phyloP scores from a whole-genome alignment of 2,329 filamentous ascomycete species.

The Arachnomyces sp. region DNA sequence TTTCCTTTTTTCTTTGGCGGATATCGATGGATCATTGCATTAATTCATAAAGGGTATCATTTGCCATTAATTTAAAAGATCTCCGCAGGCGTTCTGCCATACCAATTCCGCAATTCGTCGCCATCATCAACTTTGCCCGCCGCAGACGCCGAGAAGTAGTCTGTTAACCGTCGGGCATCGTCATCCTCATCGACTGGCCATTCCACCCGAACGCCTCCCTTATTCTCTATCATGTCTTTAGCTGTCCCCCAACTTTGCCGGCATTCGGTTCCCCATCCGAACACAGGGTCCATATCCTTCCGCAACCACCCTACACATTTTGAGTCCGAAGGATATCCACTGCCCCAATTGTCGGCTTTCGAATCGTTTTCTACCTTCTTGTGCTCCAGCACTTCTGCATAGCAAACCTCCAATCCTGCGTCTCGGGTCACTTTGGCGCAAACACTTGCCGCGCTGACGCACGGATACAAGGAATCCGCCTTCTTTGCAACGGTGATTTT shows the following conservation, averaged over 20 bases:
- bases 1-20: background rate
- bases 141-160: conserved; percentile 55
- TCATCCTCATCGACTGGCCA: conserved; percentile 72
- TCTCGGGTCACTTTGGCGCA: conserved; percentile 95
- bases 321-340: conserved; percentile 83
- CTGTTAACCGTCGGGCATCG: conserved; percentile 58
- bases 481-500: conserved; percentile 77
- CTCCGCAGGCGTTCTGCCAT: conserved; percentile 61
- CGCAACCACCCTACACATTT: conserved; percentile 75
- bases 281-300: conserved; percentile 80
- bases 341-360: conserved; percentile 61
- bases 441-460: conserved; percentile 86
- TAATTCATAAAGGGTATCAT: background rate
- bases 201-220: conserved; percentile 63
- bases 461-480: conserved; percentile 85
- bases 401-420: conserved; percentile 73
- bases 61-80: conserved; percentile 51
- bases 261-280: conserved; percentile 90
- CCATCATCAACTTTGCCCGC: conserved; percentile 37
- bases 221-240: conserved; percentile 84
- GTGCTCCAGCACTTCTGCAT: conserved; percentile 44
- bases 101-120: conserved; percentile 72
- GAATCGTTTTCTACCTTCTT: conserved; percentile 21
- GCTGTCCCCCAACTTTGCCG: conserved; percentile 93
- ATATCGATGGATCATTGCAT: background rate